Base-by-base conservation (phyloP, 768 basidiomycete species). In the Serendipita vermifera region DNA sequence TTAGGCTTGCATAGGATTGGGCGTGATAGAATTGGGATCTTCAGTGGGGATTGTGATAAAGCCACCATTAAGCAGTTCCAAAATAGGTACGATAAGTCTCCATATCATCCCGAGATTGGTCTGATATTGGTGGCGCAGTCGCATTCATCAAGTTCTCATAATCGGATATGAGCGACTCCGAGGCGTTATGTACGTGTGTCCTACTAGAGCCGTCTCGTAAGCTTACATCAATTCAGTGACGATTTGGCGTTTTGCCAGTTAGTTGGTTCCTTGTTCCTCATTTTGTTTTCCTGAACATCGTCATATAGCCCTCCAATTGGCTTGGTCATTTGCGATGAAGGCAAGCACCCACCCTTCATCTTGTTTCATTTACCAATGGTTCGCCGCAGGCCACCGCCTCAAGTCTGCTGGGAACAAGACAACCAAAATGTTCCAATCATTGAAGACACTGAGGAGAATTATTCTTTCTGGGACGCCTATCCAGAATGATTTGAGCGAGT, bases 381-480 rank as follows among this genome's bases (percentile, higher is more conserved):
- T 36, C 33, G 26, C 41, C 33, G 11, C 51, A 87, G 90, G 89
- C 2, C 96, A 99, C 67, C 75, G 93, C 26, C 73, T 99, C 22
- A 98, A 97, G 64, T 91, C 91, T 7, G 82, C 89, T 3, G 86
- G 82, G 60, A 88, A 84, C 63, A 94, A 97, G 71, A 94, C 91
- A 0, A 84, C 84, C 1, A 76, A 78, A 46, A 87, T 92, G 78
- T 88, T 99, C 64, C 81, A 83, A 54, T 75, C 77, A 3, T 71
- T 99, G 27, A 75, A 76, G 46, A 90, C 89, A 2, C 77, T 75
- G 9, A 75, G 88, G 22, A 72, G 94, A 33, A 76, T 97, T 59
- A 93, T 99, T 33, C 73, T 99, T 3, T 92, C 92, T 0, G 96
- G 96, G 31, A 99, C 96, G 1, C 96, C 96, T 0, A 87, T 99